Evolutionary conservation across 2,329 filamentous ascomycete species (phyloP).

Genomic region (Ophiognomonia clavigignenti-juglandacearum): DNA sequence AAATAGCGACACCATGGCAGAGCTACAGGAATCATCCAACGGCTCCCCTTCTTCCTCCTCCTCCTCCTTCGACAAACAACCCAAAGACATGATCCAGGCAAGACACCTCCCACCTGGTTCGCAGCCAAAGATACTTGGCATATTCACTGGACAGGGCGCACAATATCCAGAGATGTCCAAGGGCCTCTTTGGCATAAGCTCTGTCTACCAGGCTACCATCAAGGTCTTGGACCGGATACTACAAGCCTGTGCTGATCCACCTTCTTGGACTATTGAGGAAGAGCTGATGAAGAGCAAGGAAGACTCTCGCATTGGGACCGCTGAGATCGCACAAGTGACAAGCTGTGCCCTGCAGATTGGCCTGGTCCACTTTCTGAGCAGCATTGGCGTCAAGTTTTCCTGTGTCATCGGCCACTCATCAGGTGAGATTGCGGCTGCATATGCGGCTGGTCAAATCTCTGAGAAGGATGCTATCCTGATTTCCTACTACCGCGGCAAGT

Average conservation of each 20-base stretch:
- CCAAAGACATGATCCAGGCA: no score
- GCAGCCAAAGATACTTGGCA: conserved; percentile 20
- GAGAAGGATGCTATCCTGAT: conserved; percentile 33
- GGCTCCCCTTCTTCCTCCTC: no score
- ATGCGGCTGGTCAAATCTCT: conserved; percentile 32
- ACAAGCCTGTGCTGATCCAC: conserved; percentile 18
- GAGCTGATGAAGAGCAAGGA: conserved; percentile 26
- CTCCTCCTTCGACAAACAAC: no score
- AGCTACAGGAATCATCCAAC: no score
- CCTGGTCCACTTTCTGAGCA: conserved; percentile 24
- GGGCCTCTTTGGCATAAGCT: conserved; percentile 24
- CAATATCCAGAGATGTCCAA: conserved; percentile 39
- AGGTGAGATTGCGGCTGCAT: conserved; percentile 40
- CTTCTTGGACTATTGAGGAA: conserved; percentile 28
- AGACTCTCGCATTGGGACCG: conserved; percentile 28
- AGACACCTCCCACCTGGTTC: conserved; percentile 15
- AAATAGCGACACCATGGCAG: no score
- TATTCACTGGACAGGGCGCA: conserved; percentile 42
- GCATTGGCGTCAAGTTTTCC: conserved; percentile 23
- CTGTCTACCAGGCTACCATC: conserved; percentile 29
- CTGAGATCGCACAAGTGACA: conserved; percentile 43
- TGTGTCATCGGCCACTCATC: conserved; percentile 36
- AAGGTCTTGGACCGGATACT: conserved; percentile 27
- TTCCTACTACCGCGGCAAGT: conserved; percentile 35
- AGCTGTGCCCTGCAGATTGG: conserved; percentile 51